Evolutionary conservation across 1,139 yeast genomes (phyloP), one percentile per base, ranked within the genome.

Genomic region (Magnusiomyces tetraspermus): DNA sequence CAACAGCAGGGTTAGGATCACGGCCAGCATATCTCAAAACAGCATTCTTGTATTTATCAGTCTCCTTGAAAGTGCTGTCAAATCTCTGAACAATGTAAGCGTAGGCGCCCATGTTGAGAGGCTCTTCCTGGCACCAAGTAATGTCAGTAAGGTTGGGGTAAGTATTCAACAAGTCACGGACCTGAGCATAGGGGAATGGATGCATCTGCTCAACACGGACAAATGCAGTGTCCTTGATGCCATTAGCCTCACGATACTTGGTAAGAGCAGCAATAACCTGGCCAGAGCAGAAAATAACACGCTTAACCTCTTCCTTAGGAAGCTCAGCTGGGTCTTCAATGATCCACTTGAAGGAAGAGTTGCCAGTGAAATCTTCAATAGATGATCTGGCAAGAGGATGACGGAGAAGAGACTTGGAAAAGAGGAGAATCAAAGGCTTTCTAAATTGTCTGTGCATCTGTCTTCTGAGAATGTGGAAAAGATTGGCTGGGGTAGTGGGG

Each of bases 361-460:
- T 96, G 54, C 85, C 94, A 54, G 94, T 84, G 74, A 92, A 94
- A 68, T 92, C 98, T 48, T 73, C 70, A 61, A 89, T 74, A 49
- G 74, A 64, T 46, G 97, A 90, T 76, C 95, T 83, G 54, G 98
- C 99, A 69, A 92, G 79, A 71, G 98, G 98, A 71, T 92, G 97
- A 78, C 99, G 88, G 70, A 92, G 79, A 71, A 92, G 79, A 53
- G 90, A 84, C 76, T 92, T 92, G 56, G 97, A 90, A 79, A 92
- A 89, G 75, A 92, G 80, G 61, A 88, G 69, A 56, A 80, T 76
- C 73, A 92, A 78, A 57, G 98, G 99, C 76, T 92, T 92, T 77
- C 99, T 84, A 78, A 92, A 94, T 75, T 92, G 97, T 75, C 98
- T 87, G 74, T 90, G 97, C 89, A 89, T 90, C 79, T 92, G 98